Base-by-base conservation (phyloP, 2,329 filamentous ascomycete species). In the Apiospora aurea region DNA sequence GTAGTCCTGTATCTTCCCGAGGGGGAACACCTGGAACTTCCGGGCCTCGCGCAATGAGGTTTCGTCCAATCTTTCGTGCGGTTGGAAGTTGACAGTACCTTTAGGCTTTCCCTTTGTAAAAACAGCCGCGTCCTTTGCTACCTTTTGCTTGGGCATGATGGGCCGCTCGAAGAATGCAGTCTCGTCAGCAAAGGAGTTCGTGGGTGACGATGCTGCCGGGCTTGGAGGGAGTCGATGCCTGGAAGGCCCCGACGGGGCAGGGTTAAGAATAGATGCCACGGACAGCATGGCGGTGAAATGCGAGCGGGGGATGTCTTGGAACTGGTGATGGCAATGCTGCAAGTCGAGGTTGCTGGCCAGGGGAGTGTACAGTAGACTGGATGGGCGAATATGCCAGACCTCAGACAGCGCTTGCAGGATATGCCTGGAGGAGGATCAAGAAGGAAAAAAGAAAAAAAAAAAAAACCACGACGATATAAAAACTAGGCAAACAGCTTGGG, bases 51-150 rank as follows among this genome's bases (percentile, higher is more conserved):
- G 82, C 13, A 86, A 82, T 21, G 92, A 85, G 29, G 84, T 80
- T 34, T 88, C 85, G 74, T 92, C 88, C 44, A 92, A 81, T 67
- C 87, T 84, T 78, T 97, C 94, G 78, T 90, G 92, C 0, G 95
- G 94, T 24, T 88, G 88, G 78, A 92, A 97, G 79, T 92, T 92
- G 75, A 97, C 86, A 41, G 87, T 83, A 3, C 93, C 94, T 74
- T 90, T 90, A 44, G 89, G 85, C 72, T 87, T 87, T 67, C 88
- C 89, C 76, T 89, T 90, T 41, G 86, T 85, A 79, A 92, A 91
- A 10, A 92, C 82, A 0, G 89, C 87, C 41, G 86, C 87, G 76
- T 93, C 90, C 80, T 93, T 94, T 72, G 87, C 83, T 78, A 91
- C 85, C 82, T 91, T 94, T 74, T 87, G 86, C 77, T 86, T 88